A percentile compares a stretch with the other conserved stretches of the same genome.
Evolutionary conservation across 768 basidiomycete genomes (phyloP).

Genomic region (Floccularia luteovirens): DNA sequence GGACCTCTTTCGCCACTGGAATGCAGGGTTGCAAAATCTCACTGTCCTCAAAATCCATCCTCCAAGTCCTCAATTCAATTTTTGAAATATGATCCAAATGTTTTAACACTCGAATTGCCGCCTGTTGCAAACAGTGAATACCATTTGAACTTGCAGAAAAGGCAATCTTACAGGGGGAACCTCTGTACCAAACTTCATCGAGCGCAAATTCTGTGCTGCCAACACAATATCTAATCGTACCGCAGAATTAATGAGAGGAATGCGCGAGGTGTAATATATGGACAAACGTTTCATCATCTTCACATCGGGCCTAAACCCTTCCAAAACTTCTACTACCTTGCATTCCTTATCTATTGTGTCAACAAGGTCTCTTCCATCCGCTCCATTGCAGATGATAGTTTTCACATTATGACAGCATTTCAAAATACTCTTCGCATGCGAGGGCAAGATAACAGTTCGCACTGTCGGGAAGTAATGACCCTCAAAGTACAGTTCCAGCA

Average conservation of each 20-base stretch:
- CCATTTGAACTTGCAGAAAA: no score
- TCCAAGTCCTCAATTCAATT: no score
- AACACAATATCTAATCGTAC: constrained; percentile 14
- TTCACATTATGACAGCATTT: constrained; percentile 20
- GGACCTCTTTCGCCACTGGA: no score
- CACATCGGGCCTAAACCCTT: constrained; percentile 12
- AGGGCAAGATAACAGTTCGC: constrained; percentile 15
- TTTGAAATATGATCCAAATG: no score
- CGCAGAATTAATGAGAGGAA: no score
- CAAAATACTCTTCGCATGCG: constrained; percentile 20
- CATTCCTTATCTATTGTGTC: constrained; percentile 19
- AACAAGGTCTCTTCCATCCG: constrained; percentile 16
- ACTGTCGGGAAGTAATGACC: constrained; percentile 15
- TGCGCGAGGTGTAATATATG: no score
- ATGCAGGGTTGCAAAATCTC: no score
- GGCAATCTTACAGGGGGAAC: no score
- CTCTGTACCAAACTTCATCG: constrained; percentile 11
- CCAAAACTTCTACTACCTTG: constrained; percentile 18
- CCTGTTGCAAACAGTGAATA: no score
- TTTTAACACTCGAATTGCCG: no score
- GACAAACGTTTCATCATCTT: constrained; percentile 19
- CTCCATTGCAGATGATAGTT: constrained; percentile 15
- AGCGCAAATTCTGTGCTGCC: constrained; percentile 11
- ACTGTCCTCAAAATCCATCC: no score
- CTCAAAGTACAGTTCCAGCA: constrained; percentile 18